Percentiles rank a stretch among this genome's conserved stretches.
phyloP scores from a whole-genome alignment of 352 stramenopile species.

The Elongisporangium senticosum region DNA sequence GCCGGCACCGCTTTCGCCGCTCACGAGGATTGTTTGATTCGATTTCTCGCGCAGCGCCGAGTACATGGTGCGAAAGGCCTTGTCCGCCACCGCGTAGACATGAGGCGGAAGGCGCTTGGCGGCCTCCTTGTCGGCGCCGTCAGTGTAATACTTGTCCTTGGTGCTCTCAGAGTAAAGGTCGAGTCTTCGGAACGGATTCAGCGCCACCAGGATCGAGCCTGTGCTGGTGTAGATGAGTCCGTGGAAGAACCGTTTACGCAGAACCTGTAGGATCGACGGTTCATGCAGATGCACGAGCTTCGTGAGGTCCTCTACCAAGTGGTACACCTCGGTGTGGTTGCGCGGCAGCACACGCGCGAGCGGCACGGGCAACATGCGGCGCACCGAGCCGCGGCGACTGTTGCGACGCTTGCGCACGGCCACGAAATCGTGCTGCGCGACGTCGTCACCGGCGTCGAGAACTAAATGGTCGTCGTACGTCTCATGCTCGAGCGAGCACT shows the following conservation, averaged over 20 bases:
- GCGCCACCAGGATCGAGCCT: slow-evolving; percentile 76
- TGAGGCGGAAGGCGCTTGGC: slow-evolving; percentile 69
- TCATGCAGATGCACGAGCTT: slow-evolving; percentile 90
- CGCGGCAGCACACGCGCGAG: slow-evolving; percentile 47
- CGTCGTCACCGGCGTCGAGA: slow-evolving; percentile 17
- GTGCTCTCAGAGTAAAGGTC: slow-evolving; percentile 62
- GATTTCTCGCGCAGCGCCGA: slow-evolving; percentile 36
- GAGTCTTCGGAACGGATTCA: slow-evolving; percentile 79
- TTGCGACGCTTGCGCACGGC: slow-evolving; percentile 40
- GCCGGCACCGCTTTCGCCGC: slow-evolving; percentile 91
- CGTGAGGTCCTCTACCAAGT: slow-evolving; percentile 83
- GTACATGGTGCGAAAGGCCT: slow-evolving; percentile 85
- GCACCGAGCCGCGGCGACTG: slow-evolving; percentile 40
- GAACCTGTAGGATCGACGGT: slow-evolving; percentile 85
- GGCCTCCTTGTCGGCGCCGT: slow-evolving; percentile 43
- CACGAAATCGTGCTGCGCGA: slow-evolving; percentile 33
- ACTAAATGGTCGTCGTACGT: slow-evolving; percentile 26
- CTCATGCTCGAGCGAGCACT: slow-evolving; percentile 54
- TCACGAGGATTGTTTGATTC: slow-evolving; percentile 95
- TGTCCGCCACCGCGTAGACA: slow-evolving; percentile 81
- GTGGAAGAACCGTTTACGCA: slow-evolving; percentile 75
- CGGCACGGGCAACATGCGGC: slow-evolving; percentile 26
- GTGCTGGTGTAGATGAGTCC: slow-evolving; percentile 88
- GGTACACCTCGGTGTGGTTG: slow-evolving; percentile 51
- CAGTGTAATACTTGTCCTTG: slow-evolving; percentile 66